Evolutionary conservation across 768 basidiomycete genomes (phyloP).

Genomic region (Lactarius hatsudake): DNA sequence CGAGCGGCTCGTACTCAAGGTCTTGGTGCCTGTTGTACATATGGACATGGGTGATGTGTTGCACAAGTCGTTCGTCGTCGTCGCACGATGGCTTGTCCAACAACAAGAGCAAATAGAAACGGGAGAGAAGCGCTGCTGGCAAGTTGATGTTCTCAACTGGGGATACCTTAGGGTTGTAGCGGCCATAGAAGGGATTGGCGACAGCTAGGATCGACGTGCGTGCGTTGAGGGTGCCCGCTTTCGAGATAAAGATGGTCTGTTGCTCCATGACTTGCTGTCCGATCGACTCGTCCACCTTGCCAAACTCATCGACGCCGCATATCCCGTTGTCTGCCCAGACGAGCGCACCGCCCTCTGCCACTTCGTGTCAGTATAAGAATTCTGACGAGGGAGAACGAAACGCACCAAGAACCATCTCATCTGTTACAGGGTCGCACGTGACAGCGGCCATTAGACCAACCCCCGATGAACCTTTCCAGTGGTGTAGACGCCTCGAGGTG

Average conservation of each 20-base stretch:
- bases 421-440: slow-evolving; percentile 98
- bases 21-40: slow-evolving; percentile 35
- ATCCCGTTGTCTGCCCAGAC: slow-evolving; percentile 99
- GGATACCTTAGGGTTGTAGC: slow-evolving; percentile 97
- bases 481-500: slow-evolving; percentile 76
- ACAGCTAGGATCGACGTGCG: slow-evolving; percentile 97
- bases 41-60: slow-evolving; percentile 74
- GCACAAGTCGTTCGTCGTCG: slow-evolving; percentile 48
- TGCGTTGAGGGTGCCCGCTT: slow-evolving; percentile 97
- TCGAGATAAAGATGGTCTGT: slow-evolving; percentile 99
- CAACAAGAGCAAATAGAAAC: slow-evolving; percentile 95
- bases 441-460: slow-evolving; percentile 99
- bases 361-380: not conserved
- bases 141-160: slow-evolving; percentile 99
- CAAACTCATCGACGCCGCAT: slow-evolving; percentile 99
- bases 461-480: slow-evolving; percentile 97
- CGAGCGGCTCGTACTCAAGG: slow-evolving; percentile 78
- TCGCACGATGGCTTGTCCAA: slow-evolving; percentile 94
- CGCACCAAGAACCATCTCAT: slow-evolving; percentile 98
- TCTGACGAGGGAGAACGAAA: slow-evolving; percentile 21
- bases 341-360: slow-evolving; percentile 95
- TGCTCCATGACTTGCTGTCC: slow-evolving; percentile 99
- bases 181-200: slow-evolving; percentile 95
- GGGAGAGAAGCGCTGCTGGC: slow-evolving; percentile 90
- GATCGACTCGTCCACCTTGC: slow-evolving; percentile 98